Conservation (phyloP, 805 yeast genomes). For the Yarrowia keelungensis region DNA sequence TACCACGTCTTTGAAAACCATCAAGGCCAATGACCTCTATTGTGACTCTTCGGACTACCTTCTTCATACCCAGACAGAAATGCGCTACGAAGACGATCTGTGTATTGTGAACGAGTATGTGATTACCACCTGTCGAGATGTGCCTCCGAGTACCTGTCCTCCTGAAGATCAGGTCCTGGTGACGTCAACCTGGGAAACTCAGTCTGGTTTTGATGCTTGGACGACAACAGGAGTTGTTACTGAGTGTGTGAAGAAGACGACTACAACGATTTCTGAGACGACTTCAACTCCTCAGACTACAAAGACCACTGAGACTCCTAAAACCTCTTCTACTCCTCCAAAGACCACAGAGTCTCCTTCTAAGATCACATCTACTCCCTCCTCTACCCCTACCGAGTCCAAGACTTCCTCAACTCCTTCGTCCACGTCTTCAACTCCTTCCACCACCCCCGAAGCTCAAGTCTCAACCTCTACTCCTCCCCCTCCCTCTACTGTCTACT, state of each 20-base stretch:
- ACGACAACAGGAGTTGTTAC: neutral
- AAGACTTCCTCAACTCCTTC: neutral
- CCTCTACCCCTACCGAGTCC: neutral
- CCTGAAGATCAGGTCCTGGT: neutral
- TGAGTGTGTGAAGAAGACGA: neutral
- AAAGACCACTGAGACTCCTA: neutral
- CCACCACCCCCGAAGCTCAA: neutral
- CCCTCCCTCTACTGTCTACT: neutral
- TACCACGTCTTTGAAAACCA: neutral
- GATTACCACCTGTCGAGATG: neutral
- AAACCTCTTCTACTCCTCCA: too few species aligned
- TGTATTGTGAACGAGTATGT: conserved; percentile 7
- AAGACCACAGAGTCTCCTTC: neutral
- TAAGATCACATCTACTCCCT: neutral
- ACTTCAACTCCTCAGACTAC: neutral
- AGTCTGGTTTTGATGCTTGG: neutral
- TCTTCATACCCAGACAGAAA: neutral
- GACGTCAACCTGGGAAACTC: neutral
- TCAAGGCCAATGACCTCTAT: neutral
- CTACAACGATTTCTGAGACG: neutral
- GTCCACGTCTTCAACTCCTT: neutral
- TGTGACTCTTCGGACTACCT: neutral
- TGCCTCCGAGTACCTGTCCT: neutral
- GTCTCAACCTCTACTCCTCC: neutral
- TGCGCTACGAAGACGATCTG: neutral